These are phyloP conservation scores for Mycosphaerella arachidis DNA, from an alignment of 2,329 filamentous ascomycete species.

Conservation along the genomic window DNA sequence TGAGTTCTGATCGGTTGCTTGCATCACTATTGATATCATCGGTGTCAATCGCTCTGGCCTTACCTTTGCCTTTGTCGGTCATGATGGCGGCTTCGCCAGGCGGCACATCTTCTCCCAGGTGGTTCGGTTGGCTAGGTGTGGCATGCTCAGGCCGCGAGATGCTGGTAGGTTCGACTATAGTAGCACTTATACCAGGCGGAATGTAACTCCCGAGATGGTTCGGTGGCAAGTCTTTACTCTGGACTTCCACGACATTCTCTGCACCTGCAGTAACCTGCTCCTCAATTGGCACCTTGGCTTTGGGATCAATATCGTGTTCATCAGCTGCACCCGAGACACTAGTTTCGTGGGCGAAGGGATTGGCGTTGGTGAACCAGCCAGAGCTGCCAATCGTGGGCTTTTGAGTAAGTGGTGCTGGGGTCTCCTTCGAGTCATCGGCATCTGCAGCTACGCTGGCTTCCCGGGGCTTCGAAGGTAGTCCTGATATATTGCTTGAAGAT, in stretches of 20 bases:
- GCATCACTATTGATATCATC: slow-evolving; percentile 2
- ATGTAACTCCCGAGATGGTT: slow-evolving; percentile 14
- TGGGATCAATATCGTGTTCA: slow-evolving; percentile 3
- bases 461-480: background rate
- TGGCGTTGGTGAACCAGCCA: slow-evolving; percentile 19
- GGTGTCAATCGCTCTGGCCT: slow-evolving; percentile 4
- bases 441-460: background rate
- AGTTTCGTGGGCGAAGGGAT: slow-evolving; percentile 11
- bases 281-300: background rate
- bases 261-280: background rate
- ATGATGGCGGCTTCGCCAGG: slow-evolving; percentile 1
- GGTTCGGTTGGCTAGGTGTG: slow-evolving; percentile 1
- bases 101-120: slow-evolving; percentile 4
- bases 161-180: slow-evolving; percentile 1
- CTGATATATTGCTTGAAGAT: background rate
- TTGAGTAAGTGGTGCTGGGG: background rate
- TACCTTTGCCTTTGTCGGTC: slow-evolving; percentile 8
- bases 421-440: background rate
- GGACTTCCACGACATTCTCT: background rate
- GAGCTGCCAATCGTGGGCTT: slow-evolving; percentile 19
- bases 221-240: slow-evolving; percentile 7
- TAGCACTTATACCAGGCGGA: slow-evolving; percentile 4
- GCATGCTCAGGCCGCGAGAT: background rate
- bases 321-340: background rate
- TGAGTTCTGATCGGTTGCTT: slow-evolving; percentile 3